Evolutionary conservation across 1,284 basidiomycete species (phyloP).

Genomic region (Trichosporon faecale): DNA sequence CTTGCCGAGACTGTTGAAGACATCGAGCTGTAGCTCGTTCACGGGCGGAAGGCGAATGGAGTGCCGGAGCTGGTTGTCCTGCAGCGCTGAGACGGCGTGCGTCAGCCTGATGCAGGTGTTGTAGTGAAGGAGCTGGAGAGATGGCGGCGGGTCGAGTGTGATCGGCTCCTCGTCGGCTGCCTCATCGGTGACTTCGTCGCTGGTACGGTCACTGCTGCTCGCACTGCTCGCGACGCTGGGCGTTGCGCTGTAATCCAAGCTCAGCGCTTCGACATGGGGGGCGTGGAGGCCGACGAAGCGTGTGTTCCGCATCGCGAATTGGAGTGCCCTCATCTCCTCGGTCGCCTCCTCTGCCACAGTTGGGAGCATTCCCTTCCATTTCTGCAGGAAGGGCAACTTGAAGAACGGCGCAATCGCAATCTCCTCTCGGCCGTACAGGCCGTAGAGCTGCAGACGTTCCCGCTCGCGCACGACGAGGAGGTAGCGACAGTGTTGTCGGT

Average conservation of each 20-base stretch:
- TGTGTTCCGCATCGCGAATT: not conserved
- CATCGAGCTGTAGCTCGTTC: not conserved
- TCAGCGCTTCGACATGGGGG: not conserved
- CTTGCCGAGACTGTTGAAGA: not conserved
- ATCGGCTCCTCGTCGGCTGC: not conserved
- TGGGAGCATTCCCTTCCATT: not conserved
- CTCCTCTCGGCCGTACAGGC: not conserved
- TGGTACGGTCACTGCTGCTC: too few species aligned
- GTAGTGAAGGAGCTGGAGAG: not conserved
- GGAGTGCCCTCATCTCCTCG: not conserved
- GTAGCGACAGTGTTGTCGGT: not conserved
- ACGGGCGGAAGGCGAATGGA: not conserved
- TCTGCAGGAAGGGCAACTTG: not conserved
- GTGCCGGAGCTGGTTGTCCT: not conserved
- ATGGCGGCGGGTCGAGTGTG: not conserved
- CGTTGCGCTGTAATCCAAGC: not conserved
- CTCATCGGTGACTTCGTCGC: not conserved
- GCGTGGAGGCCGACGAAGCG: not conserved
- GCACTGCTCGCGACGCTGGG: not conserved
- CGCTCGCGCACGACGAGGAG: not conserved
- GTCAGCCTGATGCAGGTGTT: not conserved
- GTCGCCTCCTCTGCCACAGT: not conserved
- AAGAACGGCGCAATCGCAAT: not conserved
- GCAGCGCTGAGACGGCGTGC: not conserved
- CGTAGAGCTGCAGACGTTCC: not conserved